A percentile compares a stretch with the other conserved stretches of the same genome.
phyloP scores from a whole-genome alignment of 2,329 filamentous ascomycete genomes.

The Huntiella moniliformis region DNA sequence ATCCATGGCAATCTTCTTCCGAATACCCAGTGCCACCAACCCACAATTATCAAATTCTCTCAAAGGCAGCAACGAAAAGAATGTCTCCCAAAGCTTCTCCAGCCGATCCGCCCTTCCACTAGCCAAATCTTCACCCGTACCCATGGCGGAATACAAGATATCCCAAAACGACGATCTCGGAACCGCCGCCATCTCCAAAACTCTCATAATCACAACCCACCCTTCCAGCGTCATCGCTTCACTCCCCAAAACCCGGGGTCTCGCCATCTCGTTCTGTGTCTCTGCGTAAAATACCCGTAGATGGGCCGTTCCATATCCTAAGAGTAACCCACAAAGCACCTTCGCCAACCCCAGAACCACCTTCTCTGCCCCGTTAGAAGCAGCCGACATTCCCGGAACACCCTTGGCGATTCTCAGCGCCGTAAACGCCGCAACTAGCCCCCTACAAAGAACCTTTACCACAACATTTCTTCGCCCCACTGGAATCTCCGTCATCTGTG shows the following conservation, averaged over 20 bases:
- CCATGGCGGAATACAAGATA: slow-evolving; percentile 27
- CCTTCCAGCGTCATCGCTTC: slow-evolving; percentile 28
- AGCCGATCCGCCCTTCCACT: slow-evolving; percentile 24
- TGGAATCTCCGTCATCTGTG: slow-evolving; percentile 10
- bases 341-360: slow-evolving; percentile 26
- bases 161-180: slow-evolving; percentile 43
- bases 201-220: slow-evolving; percentile 40
- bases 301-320: slow-evolving; percentile 23
- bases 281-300: slow-evolving; percentile 29
- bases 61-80: slow-evolving; percentile 43
- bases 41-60: slow-evolving; percentile 39
- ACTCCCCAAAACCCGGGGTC: slow-evolving; percentile 33
- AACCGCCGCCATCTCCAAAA: slow-evolving; percentile 30
- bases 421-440: slow-evolving; percentile 19
- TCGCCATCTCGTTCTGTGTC: slow-evolving; percentile 25
- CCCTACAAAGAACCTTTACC: slow-evolving; percentile 20
- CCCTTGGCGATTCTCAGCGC: slow-evolving; percentile 22
- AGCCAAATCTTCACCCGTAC: slow-evolving; percentile 19
- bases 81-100: slow-evolving; percentile 36
- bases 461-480: slow-evolving; percentile 16
- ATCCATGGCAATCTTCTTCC: slow-evolving; percentile 22
- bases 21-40: slow-evolving; percentile 22
- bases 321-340: slow-evolving; percentile 22
- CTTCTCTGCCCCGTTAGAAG: slow-evolving; percentile 29
- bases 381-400: slow-evolving; percentile 16